Evolutionary conservation across 768 basidiomycete species (phyloP).

Genomic region (Rhodotorula graminis): DNA sequence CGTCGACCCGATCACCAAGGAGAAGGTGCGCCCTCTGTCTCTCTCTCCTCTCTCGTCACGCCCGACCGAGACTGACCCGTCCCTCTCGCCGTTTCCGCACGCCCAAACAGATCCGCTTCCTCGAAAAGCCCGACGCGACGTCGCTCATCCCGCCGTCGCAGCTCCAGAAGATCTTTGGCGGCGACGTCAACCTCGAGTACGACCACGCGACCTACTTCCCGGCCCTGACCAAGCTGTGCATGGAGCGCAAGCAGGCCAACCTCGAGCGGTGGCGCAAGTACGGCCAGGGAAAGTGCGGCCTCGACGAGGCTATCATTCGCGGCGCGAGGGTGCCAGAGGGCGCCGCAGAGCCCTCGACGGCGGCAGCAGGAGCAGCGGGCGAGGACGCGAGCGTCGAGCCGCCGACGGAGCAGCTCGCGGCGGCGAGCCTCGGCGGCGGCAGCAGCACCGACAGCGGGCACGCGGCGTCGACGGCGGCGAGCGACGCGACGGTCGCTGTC

Average conservation of each 20-base stretch:
- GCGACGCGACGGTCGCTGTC: background rate
- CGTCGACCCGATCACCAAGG: slow-evolving; percentile 69
- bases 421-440: background rate
- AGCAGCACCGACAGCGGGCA: background rate
- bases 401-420: background rate
- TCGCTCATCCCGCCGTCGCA: slow-evolving; percentile 62
- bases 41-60: background rate
- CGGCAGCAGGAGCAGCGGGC: background rate
- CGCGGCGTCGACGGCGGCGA: background rate
- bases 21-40: slow-evolving; percentile 17
- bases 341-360: background rate
- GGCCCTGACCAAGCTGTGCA: slow-evolving; percentile 57
- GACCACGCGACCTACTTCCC: slow-evolving; percentile 72
- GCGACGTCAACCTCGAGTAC: slow-evolving; percentile 64
- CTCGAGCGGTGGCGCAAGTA: slow-evolving; percentile 62
- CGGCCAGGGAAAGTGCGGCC: slow-evolving; percentile 61
- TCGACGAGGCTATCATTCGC: slow-evolving; percentile 77
- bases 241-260: slow-evolving; percentile 54
- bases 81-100: background rate
- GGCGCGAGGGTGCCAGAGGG: slow-evolving; percentile 28
- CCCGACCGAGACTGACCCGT: slow-evolving; percentile 54
- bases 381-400: background rate
- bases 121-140: slow-evolving; percentile 39
- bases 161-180: slow-evolving; percentile 66
- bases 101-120: slow-evolving; percentile 42